These are phyloP conservation scores for Musa itinerans DNA, from an alignment of 176 grass and related monocot genomes.

Conservation along the genomic window DNA sequence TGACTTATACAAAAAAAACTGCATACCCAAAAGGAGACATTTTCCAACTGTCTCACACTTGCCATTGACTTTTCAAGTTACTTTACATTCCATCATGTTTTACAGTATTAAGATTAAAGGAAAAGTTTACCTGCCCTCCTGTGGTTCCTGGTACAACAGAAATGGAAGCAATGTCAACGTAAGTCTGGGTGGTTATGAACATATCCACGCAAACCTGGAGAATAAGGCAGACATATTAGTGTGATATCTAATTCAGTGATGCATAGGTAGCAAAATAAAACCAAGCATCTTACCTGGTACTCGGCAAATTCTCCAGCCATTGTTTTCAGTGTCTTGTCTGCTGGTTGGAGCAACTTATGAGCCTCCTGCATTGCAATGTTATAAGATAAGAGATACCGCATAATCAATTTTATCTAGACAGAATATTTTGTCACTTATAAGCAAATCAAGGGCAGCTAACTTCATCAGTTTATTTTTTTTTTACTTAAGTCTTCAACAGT, in stretches of 20 bases:
- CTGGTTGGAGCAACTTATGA: constrained; percentile 75
- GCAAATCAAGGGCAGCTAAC: background rate
- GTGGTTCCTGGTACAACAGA: constrained; percentile 66
- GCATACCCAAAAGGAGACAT: background rate
- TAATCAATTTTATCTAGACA: no score
- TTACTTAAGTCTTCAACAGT: background rate
- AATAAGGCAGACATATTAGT: background rate
- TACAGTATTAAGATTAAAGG: background rate
- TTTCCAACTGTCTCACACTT: background rate
- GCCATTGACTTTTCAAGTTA: background rate
- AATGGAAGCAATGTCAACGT: constrained; percentile 77
- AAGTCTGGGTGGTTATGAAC: constrained; percentile 73
- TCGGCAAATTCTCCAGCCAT: constrained; percentile 90
- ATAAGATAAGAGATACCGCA: constrained; percentile 9
- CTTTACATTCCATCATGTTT: background rate
- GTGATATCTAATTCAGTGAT: background rate
- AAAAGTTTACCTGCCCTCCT: constrained; percentile 54
- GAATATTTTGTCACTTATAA: no score
- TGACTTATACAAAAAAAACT: background rate
- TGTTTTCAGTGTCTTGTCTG: constrained; percentile 65
- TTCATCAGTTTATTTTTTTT: background rate
- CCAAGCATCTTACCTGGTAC: constrained; percentile 45
- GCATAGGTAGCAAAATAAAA: background rate
- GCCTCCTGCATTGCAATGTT: constrained; percentile 47
- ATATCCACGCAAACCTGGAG: constrained; percentile 76